Base-by-base conservation (phyloP, 495 filamentous ascomycete genomes). In the Chaetomidium leptoderma region DNA sequence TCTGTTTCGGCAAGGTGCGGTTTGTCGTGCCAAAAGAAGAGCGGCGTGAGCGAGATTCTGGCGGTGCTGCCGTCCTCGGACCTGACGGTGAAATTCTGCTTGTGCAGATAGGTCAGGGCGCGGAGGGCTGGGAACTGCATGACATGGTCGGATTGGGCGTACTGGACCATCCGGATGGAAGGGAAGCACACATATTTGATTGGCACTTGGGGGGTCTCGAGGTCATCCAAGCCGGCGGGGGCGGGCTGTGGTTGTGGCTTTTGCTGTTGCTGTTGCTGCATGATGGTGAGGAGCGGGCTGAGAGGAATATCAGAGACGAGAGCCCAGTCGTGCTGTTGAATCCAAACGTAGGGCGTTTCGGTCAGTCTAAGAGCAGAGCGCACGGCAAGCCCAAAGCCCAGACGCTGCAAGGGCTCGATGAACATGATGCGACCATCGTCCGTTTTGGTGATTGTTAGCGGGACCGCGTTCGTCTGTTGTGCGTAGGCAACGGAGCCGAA, bases 21-120 rank as follows among this genome's bases (percentile, higher is more conserved):
- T 56, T 78, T 78, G 60, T 78, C 76, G 59, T 76, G 74, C 76
- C 76, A 78, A 64, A 78, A 74, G 58, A 78, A 78, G 40, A 78
- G 70, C 0, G 76, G 76, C 16, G 76, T 78, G 6, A 78, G 65
- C 4, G 74, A 72, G 8, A 76, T 64, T 17, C 63, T 67, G 45
- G 29, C n/a, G 10, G 29, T 13, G 23, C 35, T 11, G 3, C 46
- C 48, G 6, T 53, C 59, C 7, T 32, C 48, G 13, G 63, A 58
- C 23, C 54, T 44, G 5, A 66, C 57, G 16, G 59, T 48, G 53
- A 74, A 75, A 56, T 63, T 64, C 14, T 69, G 66, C 57, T 70
- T 72, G 61, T 74, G 64, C 53, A 70, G 55, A 3, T 71, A 57
- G 8, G 74, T 76, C 53, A 76, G 55, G 13, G 57, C 59, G 19